phyloP scores from a whole-genome alignment of 2,329 filamentous ascomycete genomes.

The Ceratocystis eucalypticola region DNA sequence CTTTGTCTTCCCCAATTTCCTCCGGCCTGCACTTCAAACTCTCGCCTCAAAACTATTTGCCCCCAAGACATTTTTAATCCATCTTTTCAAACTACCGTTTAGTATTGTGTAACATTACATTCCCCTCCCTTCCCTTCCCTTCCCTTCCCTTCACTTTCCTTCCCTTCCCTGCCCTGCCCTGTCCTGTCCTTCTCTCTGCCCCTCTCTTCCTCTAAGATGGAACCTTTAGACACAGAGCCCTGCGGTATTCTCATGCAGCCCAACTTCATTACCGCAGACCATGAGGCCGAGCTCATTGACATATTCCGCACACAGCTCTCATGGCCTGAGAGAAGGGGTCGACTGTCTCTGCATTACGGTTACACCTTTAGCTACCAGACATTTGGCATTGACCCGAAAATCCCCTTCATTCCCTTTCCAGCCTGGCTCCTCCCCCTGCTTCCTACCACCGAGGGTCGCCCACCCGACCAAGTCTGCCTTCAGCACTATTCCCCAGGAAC shows the following conservation, averaged over 20 bases:
- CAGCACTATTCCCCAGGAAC: conserved; percentile 47
- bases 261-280: conserved; percentile 34
- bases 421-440: conserved; percentile 38
- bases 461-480: conserved; percentile 44
- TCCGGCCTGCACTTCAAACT: background rate
- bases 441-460: conserved; percentile 31
- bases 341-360: conserved; percentile 41
- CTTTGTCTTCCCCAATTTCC: background rate
- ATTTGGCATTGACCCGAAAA: conserved; percentile 38
- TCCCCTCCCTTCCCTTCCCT: background rate
- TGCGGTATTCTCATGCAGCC: conserved; percentile 32
- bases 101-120: background rate
- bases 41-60: background rate
- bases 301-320: conserved; percentile 33
- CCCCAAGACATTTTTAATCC: background rate
- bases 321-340: conserved; percentile 32
- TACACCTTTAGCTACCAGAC: conserved; percentile 47
- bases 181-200: background rate
- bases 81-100: background rate
- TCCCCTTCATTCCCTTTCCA: conserved; percentile 38
- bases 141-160: background rate
- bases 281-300: conserved; percentile 33
- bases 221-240: conserved; percentile 23
- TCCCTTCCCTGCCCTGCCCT: background rate
- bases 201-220: conserved; percentile 21